A percentile compares a stretch with the other conserved stretches of the same genome.
Conservation (phyloP, 2,329 filamentous ascomycete genomes). For the Xylariaceae sp. region DNA sequence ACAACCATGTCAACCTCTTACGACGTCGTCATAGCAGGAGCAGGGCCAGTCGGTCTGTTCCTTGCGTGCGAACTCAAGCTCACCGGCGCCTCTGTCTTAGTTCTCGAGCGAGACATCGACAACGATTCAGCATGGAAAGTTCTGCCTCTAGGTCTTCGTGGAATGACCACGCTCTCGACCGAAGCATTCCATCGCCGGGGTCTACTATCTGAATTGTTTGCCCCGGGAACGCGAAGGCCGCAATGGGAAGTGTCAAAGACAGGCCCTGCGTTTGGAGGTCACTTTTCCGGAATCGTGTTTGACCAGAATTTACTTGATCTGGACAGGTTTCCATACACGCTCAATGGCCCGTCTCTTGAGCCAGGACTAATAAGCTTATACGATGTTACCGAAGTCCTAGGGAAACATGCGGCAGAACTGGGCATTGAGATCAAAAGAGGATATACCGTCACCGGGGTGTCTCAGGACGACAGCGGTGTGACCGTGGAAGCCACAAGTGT, state of each 20-base stretch:
- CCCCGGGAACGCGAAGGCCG: slow-evolving; percentile 7
- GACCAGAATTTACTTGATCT: slow-evolving; percentile 27
- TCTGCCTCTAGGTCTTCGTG: slow-evolving; percentile 26
- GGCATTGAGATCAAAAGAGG: slow-evolving; percentile 29
- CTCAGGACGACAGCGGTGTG: slow-evolving; percentile 20
- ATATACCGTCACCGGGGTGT: slow-evolving; percentile 16
- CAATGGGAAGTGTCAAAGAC: slow-evolving; percentile 19
- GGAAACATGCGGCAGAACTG: slow-evolving; percentile 21
- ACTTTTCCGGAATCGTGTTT: slow-evolving; percentile 31
- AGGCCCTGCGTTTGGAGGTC: slow-evolving; percentile 31
- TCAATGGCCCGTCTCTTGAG: slow-evolving; percentile 27
- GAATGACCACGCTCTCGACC: slow-evolving; percentile 32
- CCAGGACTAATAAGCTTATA: slow-evolving; percentile 19
- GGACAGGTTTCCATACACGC: slow-evolving; percentile 27
- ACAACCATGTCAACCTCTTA: slow-evolving; percentile 18
- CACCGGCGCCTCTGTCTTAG: slow-evolving; percentile 31
- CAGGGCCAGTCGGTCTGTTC: slow-evolving; percentile 34
- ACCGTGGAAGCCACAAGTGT: slow-evolving; percentile 15
- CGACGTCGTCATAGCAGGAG: slow-evolving; percentile 35
- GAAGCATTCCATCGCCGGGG: slow-evolving; percentile 38
- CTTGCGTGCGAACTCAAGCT: slow-evolving; percentile 35
- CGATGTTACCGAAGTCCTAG: slow-evolving; percentile 5
- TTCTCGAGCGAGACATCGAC: slow-evolving; percentile 30
- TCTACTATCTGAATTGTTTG: slow-evolving; percentile 29
- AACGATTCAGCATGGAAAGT: slow-evolving; percentile 29